Conservation (phyloP, 805 yeast genomes). For the Kodamaea laetipori region DNA sequence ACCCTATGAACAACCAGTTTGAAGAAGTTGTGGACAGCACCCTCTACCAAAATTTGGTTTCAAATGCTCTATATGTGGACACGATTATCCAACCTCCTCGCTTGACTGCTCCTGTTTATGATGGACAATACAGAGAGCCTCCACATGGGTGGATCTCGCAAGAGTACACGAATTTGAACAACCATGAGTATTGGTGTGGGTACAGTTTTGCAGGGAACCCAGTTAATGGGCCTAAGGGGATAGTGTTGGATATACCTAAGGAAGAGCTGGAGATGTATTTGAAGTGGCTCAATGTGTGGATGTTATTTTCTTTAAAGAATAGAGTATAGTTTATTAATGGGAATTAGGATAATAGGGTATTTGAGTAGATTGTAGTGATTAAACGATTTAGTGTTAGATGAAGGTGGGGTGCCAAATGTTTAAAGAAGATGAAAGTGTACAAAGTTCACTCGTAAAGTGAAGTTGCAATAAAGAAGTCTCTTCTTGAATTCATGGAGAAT, state of each 20-base stretch:
- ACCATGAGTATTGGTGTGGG: conserved; percentile 35
- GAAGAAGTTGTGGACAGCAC: conserved; percentile 9
- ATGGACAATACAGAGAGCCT: conserved; percentile 27
- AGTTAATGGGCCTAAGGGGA: conserved; percentile 3
- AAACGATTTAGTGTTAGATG: not conserved
- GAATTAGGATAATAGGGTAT: not conserved
- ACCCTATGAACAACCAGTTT: conserved; percentile 5
- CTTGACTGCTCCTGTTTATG: conserved; percentile 18
- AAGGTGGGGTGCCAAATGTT: too few relatives aligned
- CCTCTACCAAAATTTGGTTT: conserved; percentile 14
- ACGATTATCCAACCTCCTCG: conserved; percentile 29
- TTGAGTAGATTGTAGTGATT: not conserved
- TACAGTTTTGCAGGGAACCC: conserved; percentile 35
- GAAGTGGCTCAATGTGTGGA: conserved; percentile 7
- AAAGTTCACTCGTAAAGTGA: too few relatives aligned
- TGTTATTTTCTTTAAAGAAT: conserved; percentile 1
- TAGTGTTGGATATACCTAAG: not conserved
- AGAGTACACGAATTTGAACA: conserved; percentile 9
- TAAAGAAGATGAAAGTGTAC: too few relatives aligned
- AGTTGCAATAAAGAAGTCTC: too few relatives aligned
- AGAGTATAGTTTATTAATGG: too few relatives aligned
- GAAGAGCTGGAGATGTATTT: conserved; percentile 4
- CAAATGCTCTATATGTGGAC: conserved; percentile 28
- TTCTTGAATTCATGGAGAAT: too few relatives aligned
- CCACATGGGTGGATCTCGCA: conserved; percentile 27